Evolutionary conservation across 2,329 filamentous ascomycete species (phyloP).

Genomic region (Ceratocystis huliohia): DNA sequence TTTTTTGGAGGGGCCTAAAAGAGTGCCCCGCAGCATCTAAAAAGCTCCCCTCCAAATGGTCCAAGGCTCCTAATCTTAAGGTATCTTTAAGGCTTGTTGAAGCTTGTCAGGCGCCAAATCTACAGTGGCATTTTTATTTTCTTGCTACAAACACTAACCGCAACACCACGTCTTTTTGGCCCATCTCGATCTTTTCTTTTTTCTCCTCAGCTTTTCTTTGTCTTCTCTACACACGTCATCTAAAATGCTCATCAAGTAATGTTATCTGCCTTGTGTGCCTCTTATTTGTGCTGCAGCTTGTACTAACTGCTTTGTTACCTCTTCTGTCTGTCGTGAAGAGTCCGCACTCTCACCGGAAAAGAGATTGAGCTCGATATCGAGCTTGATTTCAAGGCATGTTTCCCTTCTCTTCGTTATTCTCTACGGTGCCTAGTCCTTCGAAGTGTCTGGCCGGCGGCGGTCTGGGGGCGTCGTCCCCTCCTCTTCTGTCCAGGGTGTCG

Average conservation of each 20-base stretch:
- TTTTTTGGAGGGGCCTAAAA: neutral
- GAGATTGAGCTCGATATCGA: constrained; percentile 98
- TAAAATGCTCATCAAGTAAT: constrained; percentile 42
- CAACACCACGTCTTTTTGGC: neutral
- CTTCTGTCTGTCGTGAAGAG: constrained; percentile 40
- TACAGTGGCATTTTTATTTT: neutral
- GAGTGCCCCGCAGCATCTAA: constrained; percentile 7
- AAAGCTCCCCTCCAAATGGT: constrained; percentile 3
- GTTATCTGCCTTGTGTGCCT: constrained; percentile 4
- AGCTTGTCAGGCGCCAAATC: neutral
- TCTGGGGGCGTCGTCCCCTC: neutral
- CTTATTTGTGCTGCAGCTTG: neutral
- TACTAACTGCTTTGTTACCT: neutral
- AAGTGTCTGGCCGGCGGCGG: neutral
- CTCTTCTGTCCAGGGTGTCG: neutral
- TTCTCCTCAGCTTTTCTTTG: neutral
- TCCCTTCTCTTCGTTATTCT: neutral
- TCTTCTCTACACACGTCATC: neutral
- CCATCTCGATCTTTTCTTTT: neutral
- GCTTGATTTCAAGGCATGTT: constrained; percentile 72
- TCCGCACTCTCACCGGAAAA: constrained; percentile 94
- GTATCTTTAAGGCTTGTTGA: too few relatives aligned
- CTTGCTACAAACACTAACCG: too few relatives aligned
- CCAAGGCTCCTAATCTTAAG: neutral
- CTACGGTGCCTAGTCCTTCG: neutral